These are phyloP conservation scores for Syzygium aqueum DNA, from an alignment of 345 rosid species.

Conservation along the genomic window DNA sequence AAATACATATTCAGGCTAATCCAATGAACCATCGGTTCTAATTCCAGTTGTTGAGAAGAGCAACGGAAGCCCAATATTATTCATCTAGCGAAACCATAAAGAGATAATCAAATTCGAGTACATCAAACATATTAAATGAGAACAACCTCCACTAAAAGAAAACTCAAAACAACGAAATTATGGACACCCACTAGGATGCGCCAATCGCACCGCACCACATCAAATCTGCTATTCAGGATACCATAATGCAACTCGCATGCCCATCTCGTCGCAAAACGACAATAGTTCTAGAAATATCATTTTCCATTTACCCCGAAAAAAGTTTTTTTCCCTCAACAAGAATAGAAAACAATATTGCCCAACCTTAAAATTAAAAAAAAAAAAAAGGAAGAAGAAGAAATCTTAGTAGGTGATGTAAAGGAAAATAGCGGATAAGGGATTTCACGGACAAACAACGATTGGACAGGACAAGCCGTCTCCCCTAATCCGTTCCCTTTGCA, in stretches of 20 bases:
- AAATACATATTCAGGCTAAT: background rate
- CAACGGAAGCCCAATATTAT: background rate
- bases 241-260: background rate
- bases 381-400: background rate
- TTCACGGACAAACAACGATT: constrained; percentile 1
- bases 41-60: background rate
- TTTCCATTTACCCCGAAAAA: background rate
- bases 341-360: background rate
- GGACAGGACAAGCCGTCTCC: constrained; percentile 9
- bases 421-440: background rate
- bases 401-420: background rate
- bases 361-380: background rate
- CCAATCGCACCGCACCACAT: background rate
- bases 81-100: background rate
- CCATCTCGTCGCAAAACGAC: background rate
- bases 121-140: rapidly evolving
- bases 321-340: background rate
- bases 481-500: constrained; percentile 13
- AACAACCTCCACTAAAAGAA: rapidly evolving
- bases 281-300: background rate
- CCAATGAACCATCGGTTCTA: background rate
- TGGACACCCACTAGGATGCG: rapidly evolving
- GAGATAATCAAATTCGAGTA: background rate
- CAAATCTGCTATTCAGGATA: rapidly evolving
- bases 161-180: background rate